Evolutionary conservation across 2,329 filamentous ascomycete genomes (phyloP), one percentile per base, ranked within the genome.

Genomic region (Penicillium sp.): DNA sequence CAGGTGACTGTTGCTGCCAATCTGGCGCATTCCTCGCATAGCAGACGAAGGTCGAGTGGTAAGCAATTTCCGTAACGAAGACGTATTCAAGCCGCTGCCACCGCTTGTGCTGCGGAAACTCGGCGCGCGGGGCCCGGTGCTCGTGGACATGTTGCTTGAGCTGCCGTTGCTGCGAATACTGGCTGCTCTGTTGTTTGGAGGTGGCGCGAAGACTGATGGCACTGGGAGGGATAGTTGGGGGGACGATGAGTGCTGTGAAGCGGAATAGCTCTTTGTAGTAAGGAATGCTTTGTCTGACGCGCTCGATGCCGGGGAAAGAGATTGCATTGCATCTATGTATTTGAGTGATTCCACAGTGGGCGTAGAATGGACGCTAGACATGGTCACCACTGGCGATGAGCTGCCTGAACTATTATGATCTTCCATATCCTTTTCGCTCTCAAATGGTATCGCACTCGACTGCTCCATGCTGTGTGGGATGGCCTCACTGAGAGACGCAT

Each of bases 121-220:
- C n/a, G 52, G 52, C 18, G 57, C 60, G 9, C 59, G 60, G 14
- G 64, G 66, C n/a, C 66, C 68, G 5, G 66, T 67, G 38, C 66
- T 68, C 18, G 71, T 70, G 5, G 69, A 72, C 8, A 68, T 62
- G 18, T 66, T 71, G 56, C 69, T 73, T 2, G 71, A 70, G 58
- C 71, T 74, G 62, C 66, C 66, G 23, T 65, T 65, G 54, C 71
- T 74, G 52, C 69, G 71, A 42, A 73, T 65, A 52, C 71, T 74
- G 55, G 60, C 33, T 12, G 53, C 24, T 24, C 20, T 38, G 47
- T 35, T 46, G 47, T 43, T 50, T 35, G 46, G 47, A 20, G 26
- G 38, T 12, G 47, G 30, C 6, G 43, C 35, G n/a, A 42, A 42
- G 3, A 48, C 26, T 18, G 52, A 30, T 21, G 45, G 52, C 3